phyloP scores from a whole-genome alignment of 2,329 filamentous ascomycete species.

The Ramularia collo-cygni region DNA sequence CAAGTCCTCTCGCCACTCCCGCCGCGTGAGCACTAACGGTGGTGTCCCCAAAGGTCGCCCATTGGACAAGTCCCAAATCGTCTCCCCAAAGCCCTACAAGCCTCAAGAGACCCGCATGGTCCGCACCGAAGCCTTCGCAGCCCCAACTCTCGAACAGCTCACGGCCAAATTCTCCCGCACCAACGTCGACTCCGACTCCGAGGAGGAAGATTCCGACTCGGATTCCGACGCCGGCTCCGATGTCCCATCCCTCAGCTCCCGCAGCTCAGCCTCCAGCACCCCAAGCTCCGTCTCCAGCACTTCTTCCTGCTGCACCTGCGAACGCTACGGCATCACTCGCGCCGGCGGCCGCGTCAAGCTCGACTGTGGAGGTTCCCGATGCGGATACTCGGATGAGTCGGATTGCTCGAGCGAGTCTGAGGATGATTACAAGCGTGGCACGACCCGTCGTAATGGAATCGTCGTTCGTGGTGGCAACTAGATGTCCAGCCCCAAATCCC shows the following conservation, averaged over 20 bases:
- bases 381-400: constrained; percentile 66
- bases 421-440: constrained; percentile 36
- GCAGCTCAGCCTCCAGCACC: constrained; percentile 63
- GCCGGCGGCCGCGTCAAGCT: constrained; percentile 85
- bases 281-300: constrained; percentile 48
- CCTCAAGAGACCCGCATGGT: constrained; percentile 84
- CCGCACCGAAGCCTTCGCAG: constrained; percentile 71
- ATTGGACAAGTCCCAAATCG: constrained; percentile 80
- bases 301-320: constrained; percentile 70
- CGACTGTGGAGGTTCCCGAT: constrained; percentile 85
- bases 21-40: constrained; percentile 45
- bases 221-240: constrained; percentile 33
- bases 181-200: constrained; percentile 52
- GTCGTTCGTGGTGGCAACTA: constrained; percentile 32
- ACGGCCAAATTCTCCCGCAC: constrained; percentile 52
- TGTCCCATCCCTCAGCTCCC: constrained; percentile 55
- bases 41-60: constrained; percentile 84
- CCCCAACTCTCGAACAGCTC: constrained; percentile 71
- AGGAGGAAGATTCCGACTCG: constrained; percentile 40
- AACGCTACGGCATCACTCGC: constrained; percentile 94
- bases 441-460: constrained; percentile 41
- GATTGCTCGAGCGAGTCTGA: constrained; percentile 64
- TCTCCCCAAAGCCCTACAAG: constrained; percentile 81
- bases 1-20: constrained; percentile 36
- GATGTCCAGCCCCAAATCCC: too few species aligned